Conservation (phyloP, 306 rosid species). For the Lathyrus tuberosus region DNA sequence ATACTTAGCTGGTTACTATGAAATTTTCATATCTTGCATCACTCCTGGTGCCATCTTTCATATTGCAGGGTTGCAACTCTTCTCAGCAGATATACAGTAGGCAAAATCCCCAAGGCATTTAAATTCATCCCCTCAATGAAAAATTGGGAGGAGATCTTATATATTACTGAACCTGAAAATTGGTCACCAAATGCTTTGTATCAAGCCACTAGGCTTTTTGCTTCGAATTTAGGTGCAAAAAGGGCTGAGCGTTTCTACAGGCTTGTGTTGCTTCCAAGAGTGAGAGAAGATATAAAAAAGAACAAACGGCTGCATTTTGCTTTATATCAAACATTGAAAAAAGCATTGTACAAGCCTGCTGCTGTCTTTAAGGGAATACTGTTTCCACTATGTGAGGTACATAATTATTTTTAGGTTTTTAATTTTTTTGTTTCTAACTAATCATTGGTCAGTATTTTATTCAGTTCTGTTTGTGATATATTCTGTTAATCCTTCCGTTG, state of each 20-base stretch:
- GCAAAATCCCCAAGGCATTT: slow-evolving; percentile 80
- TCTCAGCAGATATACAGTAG: slow-evolving; percentile 69
- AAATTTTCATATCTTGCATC: slow-evolving; percentile 5
- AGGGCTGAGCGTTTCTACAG: slow-evolving; percentile 82
- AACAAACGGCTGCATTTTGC: slow-evolving; percentile 86
- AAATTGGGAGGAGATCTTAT: slow-evolving; percentile 81
- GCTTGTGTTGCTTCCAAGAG: slow-evolving; percentile 87
- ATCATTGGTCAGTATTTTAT: slow-evolving; percentile 6
- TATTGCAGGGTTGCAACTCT: slow-evolving; percentile 65
- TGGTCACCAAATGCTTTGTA: slow-evolving; percentile 94
- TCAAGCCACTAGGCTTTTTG: slow-evolving; percentile 83
- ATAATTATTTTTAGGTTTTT: slow-evolving; percentile 8
- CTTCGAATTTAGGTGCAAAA: slow-evolving; percentile 76
- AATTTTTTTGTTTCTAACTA: slow-evolving; percentile 20
- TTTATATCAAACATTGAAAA: slow-evolving; percentile 80
- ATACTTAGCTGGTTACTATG: slow-evolving; percentile 4
- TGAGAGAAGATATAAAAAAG: slow-evolving; percentile 79
- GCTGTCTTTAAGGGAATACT: slow-evolving; percentile 89
- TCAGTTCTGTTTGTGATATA: slow-evolving; percentile 13
- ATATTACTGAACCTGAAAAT: slow-evolving; percentile 83
- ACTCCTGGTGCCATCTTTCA: slow-evolving; percentile 14
- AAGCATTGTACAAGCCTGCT: slow-evolving; percentile 85
- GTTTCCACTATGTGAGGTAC: slow-evolving; percentile 90
- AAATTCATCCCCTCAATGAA: slow-evolving; percentile 73
- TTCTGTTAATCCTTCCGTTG: slow-evolving; percentile 17